Conservation (phyloP, 2,329 filamentous ascomycete genomes). For the Coniochaeta sp. region DNA sequence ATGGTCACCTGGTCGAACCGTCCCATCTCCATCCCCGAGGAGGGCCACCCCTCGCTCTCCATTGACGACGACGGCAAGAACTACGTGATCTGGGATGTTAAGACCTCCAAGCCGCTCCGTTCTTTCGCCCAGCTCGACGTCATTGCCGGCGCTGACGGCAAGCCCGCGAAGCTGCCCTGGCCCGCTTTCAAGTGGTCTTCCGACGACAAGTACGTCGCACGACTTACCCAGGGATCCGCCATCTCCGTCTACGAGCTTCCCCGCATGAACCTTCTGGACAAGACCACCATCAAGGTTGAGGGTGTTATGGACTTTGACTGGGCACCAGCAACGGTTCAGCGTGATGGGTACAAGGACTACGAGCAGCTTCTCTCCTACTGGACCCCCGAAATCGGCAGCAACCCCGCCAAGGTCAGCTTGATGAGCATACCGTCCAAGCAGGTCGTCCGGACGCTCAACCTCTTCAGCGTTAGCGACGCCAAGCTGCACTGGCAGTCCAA, state of each 20-base stretch:
- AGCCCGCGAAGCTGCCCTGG: conserved; percentile 83
- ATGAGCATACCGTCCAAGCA: conserved; percentile 97
- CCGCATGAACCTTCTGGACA: conserved; percentile 81
- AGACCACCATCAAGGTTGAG: conserved; percentile 91
- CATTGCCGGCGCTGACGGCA: conserved; percentile 56
- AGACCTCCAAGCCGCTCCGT: conserved; percentile 79
- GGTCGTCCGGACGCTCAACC: conserved; percentile 86
- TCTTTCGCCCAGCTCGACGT: conserved; percentile 90
- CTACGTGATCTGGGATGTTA: conserved; percentile 97
- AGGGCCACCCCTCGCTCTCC: conserved; percentile 73
- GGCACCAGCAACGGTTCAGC: conserved; percentile 75
- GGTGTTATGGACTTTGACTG: conserved; percentile 97
- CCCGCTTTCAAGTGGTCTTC: conserved; percentile 99
- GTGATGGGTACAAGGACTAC: conserved; percentile 82
- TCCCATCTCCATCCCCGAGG: conserved; percentile 86
- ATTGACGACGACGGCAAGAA: conserved; percentile 97
- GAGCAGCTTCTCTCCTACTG: conserved; percentile 98
- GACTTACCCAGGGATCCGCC: conserved; percentile 78
- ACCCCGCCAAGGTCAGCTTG: conserved; percentile 91
- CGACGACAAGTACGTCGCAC: conserved; percentile 93
- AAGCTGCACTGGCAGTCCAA: conserved; percentile 99
- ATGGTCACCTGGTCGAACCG: conserved; percentile 94
- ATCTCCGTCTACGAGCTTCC: conserved; percentile 96
- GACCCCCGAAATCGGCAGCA: conserved; percentile 97
- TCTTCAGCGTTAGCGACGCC: conserved; percentile 96